Conservation (phyloP, 2,329 filamentous ascomycete species). For the Ceratocystis smalleyi region DNA sequence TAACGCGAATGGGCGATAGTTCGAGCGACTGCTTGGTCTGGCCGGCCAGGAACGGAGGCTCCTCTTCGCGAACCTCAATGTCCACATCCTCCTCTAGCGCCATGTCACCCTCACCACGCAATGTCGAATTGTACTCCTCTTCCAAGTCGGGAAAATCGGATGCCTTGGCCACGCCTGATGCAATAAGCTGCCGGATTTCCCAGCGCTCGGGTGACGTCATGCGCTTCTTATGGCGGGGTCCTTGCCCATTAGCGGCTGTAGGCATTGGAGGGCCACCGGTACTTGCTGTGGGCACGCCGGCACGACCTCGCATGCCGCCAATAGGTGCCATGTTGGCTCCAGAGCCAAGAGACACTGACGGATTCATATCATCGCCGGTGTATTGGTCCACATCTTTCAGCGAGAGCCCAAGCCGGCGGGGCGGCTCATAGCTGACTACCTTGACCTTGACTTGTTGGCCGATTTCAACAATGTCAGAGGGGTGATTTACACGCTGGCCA, state of each 20-base stretch:
- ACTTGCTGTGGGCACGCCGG: constrained; percentile 22
- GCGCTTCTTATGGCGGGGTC: constrained; percentile 60
- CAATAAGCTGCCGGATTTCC: constrained; percentile 94
- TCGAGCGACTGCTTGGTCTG: constrained; percentile 95
- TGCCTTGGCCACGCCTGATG: constrained; percentile 82
- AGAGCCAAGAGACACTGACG: constrained; percentile 62
- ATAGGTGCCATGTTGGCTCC: constrained; percentile 81
- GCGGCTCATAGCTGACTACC: constrained; percentile 67
- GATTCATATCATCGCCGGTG: constrained; percentile 68
- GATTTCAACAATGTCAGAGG: constrained; percentile 66
- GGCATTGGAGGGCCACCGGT: constrained; percentile 22
- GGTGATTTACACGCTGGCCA: constrained; percentile 76
- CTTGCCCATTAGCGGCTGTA: constrained; percentile 18
- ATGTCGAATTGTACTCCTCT: constrained; percentile 77
- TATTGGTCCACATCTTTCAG: constrained; percentile 96
- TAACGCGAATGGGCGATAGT: constrained; percentile 83
- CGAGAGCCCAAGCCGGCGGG: constrained; percentile 62
- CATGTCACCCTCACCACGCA: constrained; percentile 73
- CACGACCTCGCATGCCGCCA: constrained; percentile 41
- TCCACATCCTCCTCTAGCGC: constrained; percentile 94
- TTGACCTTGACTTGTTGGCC: constrained; percentile 87
- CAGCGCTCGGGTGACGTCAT: constrained; percentile 94
- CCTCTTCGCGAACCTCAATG: constrained; percentile 90
- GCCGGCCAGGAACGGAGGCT: constrained; percentile 86
- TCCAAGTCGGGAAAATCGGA: constrained; percentile 90